Evolutionary conservation across 257 asterid species (phyloP).

Genomic region (Solanum pimpinellifolium): DNA sequence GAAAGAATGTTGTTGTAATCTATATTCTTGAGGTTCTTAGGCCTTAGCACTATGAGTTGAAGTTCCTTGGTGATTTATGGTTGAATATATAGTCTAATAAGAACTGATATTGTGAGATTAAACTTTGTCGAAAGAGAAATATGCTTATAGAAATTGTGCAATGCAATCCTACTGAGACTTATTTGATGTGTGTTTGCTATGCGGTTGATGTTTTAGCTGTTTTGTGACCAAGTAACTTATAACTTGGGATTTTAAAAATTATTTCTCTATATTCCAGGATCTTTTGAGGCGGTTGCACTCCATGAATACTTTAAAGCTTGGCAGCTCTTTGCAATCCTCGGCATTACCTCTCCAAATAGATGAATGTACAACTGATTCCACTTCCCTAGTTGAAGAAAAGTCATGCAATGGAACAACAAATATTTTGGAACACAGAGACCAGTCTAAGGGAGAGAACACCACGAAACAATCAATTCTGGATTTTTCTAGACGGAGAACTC

Average conservation of each 20-base stretch:
- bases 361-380: slow-evolving; percentile 11
- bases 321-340: slow-evolving; percentile 34
- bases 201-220: background rate
- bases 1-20: background rate
- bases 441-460: slow-evolving; percentile 12
- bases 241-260: background rate
- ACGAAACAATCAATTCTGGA: slow-evolving; percentile 41
- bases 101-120: background rate
- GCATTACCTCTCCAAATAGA: slow-evolving; percentile 24
- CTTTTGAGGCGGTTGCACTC: slow-evolving; percentile 64
- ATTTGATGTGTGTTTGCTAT: background rate
- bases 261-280: slow-evolving; percentile 33
- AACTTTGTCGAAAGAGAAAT: background rate
- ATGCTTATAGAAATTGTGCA: background rate
- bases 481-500: slow-evolving; percentile 36
- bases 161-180: background rate
- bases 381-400: slow-evolving; percentile 17
- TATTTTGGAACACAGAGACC: slow-evolving; percentile 15
- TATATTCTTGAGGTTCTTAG: background rate
- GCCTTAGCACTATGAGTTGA: background rate
- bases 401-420: slow-evolving; percentile 15
- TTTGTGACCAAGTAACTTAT: background rate
- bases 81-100: background rate
- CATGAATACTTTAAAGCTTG: slow-evolving; percentile 27
- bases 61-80: background rate